Percentiles rank a stretch among this genome's conserved stretches.
These are phyloP conservation scores for Sutorius australiensis DNA, from an alignment of 768 basidiomycete genomes.

Conservation along the genomic window DNA sequence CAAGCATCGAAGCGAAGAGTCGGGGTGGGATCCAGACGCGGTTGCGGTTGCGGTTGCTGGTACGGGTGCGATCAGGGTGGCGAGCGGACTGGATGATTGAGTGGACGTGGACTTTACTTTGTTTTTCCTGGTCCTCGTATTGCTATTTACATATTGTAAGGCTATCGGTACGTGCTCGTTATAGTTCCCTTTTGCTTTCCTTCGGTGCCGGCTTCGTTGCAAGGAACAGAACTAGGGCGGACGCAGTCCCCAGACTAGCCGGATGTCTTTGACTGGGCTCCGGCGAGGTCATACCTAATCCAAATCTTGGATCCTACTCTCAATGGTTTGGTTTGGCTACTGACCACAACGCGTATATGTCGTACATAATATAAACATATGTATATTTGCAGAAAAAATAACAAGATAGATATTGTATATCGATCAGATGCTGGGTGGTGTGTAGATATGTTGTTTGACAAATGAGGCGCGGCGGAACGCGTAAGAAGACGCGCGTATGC, in stretches of 20 bases:
- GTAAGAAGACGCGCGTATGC: conserved; percentile 8
- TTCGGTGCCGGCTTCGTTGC: neutral
- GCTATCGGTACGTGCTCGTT: conserved; percentile 10
- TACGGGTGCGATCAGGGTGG: conserved; percentile 4
- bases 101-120: neutral
- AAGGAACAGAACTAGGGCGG: neutral
- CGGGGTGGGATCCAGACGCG: conserved; percentile 25
- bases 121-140: neutral
- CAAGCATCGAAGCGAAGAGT: conserved; percentile 30
- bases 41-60: conserved; percentile 3
- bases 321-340: too few species aligned
- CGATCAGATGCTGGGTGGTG: too few species aligned
- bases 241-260: neutral
- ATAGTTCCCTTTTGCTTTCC: neutral
- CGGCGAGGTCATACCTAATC: too few species aligned
- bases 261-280: too few species aligned
- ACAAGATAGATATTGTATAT: too few species aligned
- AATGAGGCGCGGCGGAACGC: too few species aligned
- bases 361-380: too few species aligned
- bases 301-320: too few species aligned
- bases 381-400: too few species aligned
- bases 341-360: too few species aligned
- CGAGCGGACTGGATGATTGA: conserved; percentile 16
- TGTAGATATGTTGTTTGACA: too few species aligned
- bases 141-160: conserved; percentile 18